Conservation (phyloP, 257 asterid genomes). For the Nicotiana otophora region DNA sequence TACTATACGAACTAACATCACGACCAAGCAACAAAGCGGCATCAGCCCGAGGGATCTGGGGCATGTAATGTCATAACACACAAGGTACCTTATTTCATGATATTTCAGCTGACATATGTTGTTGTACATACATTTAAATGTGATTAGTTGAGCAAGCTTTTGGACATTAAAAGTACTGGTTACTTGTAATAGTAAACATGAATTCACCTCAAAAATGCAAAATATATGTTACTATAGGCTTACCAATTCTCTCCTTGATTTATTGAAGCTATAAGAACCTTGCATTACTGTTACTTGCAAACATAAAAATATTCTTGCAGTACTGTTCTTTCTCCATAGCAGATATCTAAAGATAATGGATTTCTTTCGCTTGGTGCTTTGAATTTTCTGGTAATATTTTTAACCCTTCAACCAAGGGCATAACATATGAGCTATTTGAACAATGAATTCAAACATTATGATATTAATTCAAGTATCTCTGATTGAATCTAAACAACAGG, state of each 20-base stretch:
- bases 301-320: not conserved
- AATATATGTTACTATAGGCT: constrained; percentile 2
- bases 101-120: not conserved
- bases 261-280: not conserved
- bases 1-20: constrained; percentile 76
- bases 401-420: no score
- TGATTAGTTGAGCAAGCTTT: not conserved
- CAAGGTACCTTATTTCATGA: not conserved
- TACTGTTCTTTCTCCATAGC: not conserved
- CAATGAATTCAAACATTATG: no score
- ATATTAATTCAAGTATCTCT: no score
- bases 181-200: not conserved
- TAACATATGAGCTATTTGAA: no score
- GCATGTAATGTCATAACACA: constrained; percentile 43
- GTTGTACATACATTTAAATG: not conserved
- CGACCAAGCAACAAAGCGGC: constrained; percentile 73
- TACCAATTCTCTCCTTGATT: not conserved
- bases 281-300: not conserved
- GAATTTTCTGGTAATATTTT: no score
- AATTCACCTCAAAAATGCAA: not conserved
- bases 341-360: no score
- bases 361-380: no score
- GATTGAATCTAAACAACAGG: no score
- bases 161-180: not conserved
- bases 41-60: constrained; percentile 93